These are phyloP conservation scores for Fraxinus nigra DNA, from an alignment of 305 asterid species.

Conservation along the genomic window DNA sequence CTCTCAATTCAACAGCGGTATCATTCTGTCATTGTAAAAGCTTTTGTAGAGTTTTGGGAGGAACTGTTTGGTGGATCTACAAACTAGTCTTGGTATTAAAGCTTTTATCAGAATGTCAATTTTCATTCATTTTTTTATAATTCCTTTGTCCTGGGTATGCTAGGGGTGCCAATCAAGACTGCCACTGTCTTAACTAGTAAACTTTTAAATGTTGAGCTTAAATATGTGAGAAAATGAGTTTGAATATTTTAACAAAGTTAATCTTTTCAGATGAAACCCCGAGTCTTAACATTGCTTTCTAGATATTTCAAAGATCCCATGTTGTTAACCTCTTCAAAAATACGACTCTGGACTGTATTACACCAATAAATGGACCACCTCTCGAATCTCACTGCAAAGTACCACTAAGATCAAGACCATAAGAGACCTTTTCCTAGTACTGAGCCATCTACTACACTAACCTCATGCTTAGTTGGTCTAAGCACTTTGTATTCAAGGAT, in stretches of 20 bases:
- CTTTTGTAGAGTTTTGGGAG: conserved; percentile 40
- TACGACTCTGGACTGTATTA: not conserved
- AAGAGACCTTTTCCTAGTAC: not conserved
- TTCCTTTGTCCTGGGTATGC: not conserved
- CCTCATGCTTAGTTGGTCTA: too few species aligned
- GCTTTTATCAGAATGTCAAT: too few species aligned
- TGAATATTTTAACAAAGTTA: too few species aligned
- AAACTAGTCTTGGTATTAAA: not conserved
- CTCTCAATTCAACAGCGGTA: conserved; percentile 35
- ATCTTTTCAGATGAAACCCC: too few species aligned
- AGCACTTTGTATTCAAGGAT: not conserved
- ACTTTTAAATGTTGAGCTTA: too few species aligned
- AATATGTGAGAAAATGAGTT: too few species aligned
- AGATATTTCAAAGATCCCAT: too few species aligned
- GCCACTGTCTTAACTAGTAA: too few species aligned
- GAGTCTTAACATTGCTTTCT: too few species aligned
- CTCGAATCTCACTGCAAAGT: not conserved
- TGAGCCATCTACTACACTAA: not conserved
- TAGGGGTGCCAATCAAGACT: not conserved
- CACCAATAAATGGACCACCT: not conserved
- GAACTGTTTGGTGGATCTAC: conserved; percentile 23
- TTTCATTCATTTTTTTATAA: too few species aligned
- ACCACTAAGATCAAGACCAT: not conserved
- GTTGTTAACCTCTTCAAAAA: not conserved
- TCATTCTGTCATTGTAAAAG: conserved; percentile 36